Percentiles rank a stretch among this genome's conserved stretches.
These are phyloP conservation scores for Penicillium hordei DNA, from an alignment of 2,329 filamentous ascomycete species.

Conservation along the genomic window DNA sequence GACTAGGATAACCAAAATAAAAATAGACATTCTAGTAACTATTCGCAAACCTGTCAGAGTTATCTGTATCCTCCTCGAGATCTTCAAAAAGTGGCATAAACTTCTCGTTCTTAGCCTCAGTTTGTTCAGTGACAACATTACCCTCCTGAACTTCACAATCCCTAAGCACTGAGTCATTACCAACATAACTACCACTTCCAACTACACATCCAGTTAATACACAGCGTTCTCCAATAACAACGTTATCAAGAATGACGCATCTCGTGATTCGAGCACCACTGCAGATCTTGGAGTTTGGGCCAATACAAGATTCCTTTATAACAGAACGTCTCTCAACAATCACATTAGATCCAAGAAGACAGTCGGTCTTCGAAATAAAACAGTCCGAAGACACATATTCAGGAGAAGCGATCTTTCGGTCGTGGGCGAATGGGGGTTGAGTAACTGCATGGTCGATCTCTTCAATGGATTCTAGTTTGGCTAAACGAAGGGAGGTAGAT, in stretches of 20 bases:
- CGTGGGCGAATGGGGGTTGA: neutral
- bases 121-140: neutral
- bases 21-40: neutral
- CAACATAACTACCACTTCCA: neutral
- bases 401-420: neutral
- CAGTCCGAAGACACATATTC: neutral
- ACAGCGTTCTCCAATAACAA: neutral
- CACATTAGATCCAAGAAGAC: neutral
- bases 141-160: slow-evolving; percentile 1
- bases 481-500: slow-evolving; percentile 1
- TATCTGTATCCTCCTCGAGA: neutral
- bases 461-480: neutral
- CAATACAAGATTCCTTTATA: slow-evolving; percentile 4
- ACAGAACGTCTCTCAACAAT: neutral
- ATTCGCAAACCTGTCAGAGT: neutral
- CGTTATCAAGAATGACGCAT: neutral
- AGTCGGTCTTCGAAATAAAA: neutral
- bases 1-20: too few species aligned
- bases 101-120: slow-evolving; percentile 1
- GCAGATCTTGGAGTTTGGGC: neutral
- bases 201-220: neutral
- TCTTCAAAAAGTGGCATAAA: slow-evolving; percentile 3
- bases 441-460: neutral
- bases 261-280: neutral
- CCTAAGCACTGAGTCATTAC: neutral